Percentiles rank a stretch among this genome's conserved stretches.
Conservation (phyloP, 768 basidiomycete genomes). For the Pulveroboletus frians region DNA sequence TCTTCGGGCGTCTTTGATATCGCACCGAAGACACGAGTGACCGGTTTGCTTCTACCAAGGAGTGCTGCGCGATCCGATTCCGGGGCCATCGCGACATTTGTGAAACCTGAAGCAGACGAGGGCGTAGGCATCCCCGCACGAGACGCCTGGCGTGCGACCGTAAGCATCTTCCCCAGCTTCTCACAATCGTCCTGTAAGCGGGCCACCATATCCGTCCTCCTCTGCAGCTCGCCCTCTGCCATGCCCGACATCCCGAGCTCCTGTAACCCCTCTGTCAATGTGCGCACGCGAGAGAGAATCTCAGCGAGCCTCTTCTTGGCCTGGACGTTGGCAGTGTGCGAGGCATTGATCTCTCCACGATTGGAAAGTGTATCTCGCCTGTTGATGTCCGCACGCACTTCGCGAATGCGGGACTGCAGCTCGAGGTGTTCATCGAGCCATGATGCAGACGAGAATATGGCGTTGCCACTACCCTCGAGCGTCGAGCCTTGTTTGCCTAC, state of each 20-base stretch:
- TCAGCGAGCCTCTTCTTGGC: slow-evolving; percentile 84
- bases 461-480: slow-evolving; percentile 25
- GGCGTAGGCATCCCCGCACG: slow-evolving; percentile 29
- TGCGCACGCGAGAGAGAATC: slow-evolving; percentile 67
- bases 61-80: slow-evolving; percentile 63
- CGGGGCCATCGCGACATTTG: slow-evolving; percentile 33
- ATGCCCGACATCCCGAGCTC: slow-evolving; percentile 64
- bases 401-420: slow-evolving; percentile 69
- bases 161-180: slow-evolving; percentile 81
- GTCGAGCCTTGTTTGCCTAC: slow-evolving; percentile 45
- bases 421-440: slow-evolving; percentile 91
- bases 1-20: slow-evolving; percentile 57
- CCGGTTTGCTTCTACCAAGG: slow-evolving; percentile 46
- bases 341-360: slow-evolving; percentile 63
- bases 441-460: slow-evolving; percentile 64
- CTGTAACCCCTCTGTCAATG: slow-evolving; percentile 63
- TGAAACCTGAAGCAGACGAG: slow-evolving; percentile 27
- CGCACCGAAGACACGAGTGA: slow-evolving; percentile 77
- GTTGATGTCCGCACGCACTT: slow-evolving; percentile 81
- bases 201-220: slow-evolving; percentile 85
- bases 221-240: slow-evolving; percentile 87
- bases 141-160: slow-evolving; percentile 57
- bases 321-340: slow-evolving; percentile 75
- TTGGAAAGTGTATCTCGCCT: slow-evolving; percentile 81
- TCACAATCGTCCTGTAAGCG: slow-evolving; percentile 87